These are phyloP conservation scores for Westerdykella aurantiaca DNA, from an alignment of 2,329 filamentous ascomycete genomes.

Conservation along the genomic window DNA sequence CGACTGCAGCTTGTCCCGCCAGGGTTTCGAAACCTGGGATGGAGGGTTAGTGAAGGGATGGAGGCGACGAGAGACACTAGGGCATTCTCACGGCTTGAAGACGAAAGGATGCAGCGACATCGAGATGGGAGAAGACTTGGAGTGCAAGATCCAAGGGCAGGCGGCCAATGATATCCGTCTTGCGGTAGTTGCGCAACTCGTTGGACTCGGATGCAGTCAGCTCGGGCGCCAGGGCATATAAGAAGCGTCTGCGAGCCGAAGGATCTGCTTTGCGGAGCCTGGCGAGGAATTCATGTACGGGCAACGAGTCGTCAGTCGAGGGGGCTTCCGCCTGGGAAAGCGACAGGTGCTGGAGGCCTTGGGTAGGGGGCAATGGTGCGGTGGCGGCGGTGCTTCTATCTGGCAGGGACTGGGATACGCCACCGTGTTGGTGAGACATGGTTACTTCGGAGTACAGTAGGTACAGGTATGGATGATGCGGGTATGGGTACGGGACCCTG, in stretches of 20 bases:
- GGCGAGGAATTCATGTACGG: constrained; percentile 4
- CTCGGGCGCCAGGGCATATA: constrained; percentile 19
- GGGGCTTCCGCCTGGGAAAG: too few relatives aligned
- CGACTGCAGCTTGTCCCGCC: constrained; percentile 26
- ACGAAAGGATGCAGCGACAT: constrained; percentile 22
- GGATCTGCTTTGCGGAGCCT: constrained; percentile 16
- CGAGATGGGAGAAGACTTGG: constrained; percentile 32
- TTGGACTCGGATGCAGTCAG: constrained; percentile 31
- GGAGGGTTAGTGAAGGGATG: constrained; percentile 1
- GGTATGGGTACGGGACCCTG: too few relatives aligned
- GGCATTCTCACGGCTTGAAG: constrained; percentile 21
- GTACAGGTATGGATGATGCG: too few relatives aligned
- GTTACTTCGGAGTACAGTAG: too few relatives aligned
- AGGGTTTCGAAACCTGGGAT: constrained; percentile 29
- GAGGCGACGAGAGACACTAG: too few relatives aligned
- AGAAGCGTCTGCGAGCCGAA: constrained; percentile 9
- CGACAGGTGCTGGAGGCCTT: too few relatives aligned
- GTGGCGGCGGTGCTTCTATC: too few relatives aligned
- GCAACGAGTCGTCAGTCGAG: too few relatives aligned
- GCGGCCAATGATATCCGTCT: constrained; percentile 29
- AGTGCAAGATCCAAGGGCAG: constrained; percentile 37
- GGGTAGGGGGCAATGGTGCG: too few relatives aligned
- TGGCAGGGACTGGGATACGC: too few relatives aligned
- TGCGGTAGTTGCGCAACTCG: constrained; percentile 12
- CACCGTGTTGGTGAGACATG: too few relatives aligned